These are phyloP conservation scores for Aurantiochytrium sp. DNA, from an alignment of 108 stramenopile genomes.

Conservation along the genomic window DNA sequence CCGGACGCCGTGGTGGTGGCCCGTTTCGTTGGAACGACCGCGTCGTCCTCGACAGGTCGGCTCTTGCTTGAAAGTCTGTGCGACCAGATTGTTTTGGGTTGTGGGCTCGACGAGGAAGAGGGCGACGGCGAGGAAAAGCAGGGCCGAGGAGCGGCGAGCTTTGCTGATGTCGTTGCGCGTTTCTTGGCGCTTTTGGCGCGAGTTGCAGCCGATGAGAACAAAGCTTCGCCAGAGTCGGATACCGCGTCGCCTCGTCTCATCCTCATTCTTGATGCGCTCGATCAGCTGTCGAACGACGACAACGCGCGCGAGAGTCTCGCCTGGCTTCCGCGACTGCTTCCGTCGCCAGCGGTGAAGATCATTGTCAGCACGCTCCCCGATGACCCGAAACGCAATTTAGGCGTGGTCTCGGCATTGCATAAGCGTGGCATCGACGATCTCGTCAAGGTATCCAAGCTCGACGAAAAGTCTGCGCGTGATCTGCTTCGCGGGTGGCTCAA, in stretches of 20 bases:
- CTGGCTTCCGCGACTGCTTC: no score
- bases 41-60: not conserved
- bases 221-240: not conserved
- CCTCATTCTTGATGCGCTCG: not conserved
- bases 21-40: not conserved
- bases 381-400: no score
- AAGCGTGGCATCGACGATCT: no score
- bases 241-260: not conserved
- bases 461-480: no score
- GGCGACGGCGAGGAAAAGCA: no score
- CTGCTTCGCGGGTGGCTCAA: no score
- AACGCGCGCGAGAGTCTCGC: no score
- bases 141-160: no score
- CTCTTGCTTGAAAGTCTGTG: not conserved
- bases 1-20: not conserved
- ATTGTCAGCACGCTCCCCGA: not conserved
- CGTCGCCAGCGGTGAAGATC: not conserved
- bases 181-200: not conserved
- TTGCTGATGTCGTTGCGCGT: not conserved
- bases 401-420: no score
- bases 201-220: not conserved
- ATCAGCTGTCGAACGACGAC: not conserved
- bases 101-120: not conserved
- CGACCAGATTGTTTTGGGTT: not conserved
- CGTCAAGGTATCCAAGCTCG: no score